A percentile compares a stretch with the other conserved stretches of the same genome.
These are phyloP conservation scores for Hortiboletus rubellus DNA, from an alignment of 1,284 basidiomycete species.

Conservation along the genomic window DNA sequence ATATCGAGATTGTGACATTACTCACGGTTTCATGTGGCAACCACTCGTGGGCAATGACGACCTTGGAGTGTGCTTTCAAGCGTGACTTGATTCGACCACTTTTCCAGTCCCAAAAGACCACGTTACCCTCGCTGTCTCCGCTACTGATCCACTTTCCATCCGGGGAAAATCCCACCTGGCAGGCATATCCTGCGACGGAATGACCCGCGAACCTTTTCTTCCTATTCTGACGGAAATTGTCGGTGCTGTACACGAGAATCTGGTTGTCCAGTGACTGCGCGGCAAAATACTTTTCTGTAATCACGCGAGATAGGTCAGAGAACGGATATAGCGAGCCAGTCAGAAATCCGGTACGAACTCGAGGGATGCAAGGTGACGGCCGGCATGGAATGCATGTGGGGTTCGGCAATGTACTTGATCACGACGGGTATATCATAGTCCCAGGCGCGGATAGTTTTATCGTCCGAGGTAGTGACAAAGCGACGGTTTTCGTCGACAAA, in stretches of 20 bases:
- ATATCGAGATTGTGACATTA: constrained; percentile 23
- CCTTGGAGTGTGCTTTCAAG: constrained; percentile 88
- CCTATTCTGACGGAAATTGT: constrained; percentile 96
- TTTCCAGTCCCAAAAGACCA: constrained; percentile 99
- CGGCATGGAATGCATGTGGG: constrained; percentile 99
- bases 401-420: constrained; percentile 99
- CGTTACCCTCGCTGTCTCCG: constrained; percentile 91
- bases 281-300: constrained; percentile 90
- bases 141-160: constrained; percentile 98
- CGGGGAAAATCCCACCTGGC: constrained; percentile 94
- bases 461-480: constrained; percentile 98
- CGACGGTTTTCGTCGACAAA: constrained; percentile 97
- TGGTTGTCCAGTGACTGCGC: constrained; percentile 98
- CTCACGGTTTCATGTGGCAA: constrained; percentile 94
- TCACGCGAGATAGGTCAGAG: constrained; percentile 7
- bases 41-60: constrained; percentile 97
- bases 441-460: constrained; percentile 99
- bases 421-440: constrained; percentile 98
- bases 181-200: constrained; percentile 95
- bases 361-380: constrained; percentile 93
- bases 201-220: constrained; percentile 99
- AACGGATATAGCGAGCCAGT: not conserved
- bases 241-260: constrained; percentile 94
- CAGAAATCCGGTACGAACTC: constrained; percentile 55
- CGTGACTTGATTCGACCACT: constrained; percentile 92